Base-by-base conservation (phyloP, 2,329 filamentous ascomycete species). In the Trichoderma sp. region DNA sequence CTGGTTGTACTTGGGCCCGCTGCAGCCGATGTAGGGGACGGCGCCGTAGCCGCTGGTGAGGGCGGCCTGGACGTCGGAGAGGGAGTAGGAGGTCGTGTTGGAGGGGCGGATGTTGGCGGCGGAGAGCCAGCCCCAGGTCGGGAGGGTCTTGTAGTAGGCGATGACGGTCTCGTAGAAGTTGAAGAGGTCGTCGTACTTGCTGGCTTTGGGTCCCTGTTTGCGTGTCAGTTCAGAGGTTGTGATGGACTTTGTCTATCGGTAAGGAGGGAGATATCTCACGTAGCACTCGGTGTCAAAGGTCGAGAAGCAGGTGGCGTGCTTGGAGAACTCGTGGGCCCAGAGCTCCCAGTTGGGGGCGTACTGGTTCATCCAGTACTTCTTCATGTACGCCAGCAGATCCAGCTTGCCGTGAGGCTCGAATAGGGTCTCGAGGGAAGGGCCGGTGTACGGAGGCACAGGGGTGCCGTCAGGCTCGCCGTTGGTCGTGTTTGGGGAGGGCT, bases 271-370 rank as follows among this genome's bases (percentile, higher is more conserved):
- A 1, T 14, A 3, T 14, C 72, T 30, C 70, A 74, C 73, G 74
- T 88, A 90, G 81, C 88, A 90, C 34, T 84, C 81, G 6, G 80
- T 75, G 71, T 89, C 85, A 72, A 90, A 90, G 67, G 83, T 88
- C 54, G 82, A 85, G 78, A 79, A 90, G 80, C 88, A 90, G 15
- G 87, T 90, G 3, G 82, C 87, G 75, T 89, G 87, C 78, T 90
- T 90, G 76, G 80, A 82, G 78, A 87, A 89, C 72, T 90, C 87
- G 77, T 89, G 87, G 45, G 76, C 87, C 87, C 87, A 90, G 76
- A 90, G 85, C 41, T 83, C 80, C 58, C 77, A 74, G 76, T 87
- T 89, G 15, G 82, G 79, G 56, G 82, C 80, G 66, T 77, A 77
- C 68, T 85, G 84, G 55, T 81, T 81, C 68, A 88, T 80, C 88